Evolutionary conservation across 2,329 filamentous ascomycete species (phyloP), one percentile per base, ranked within the genome.

Genomic region (Penicillium hesseltinei): DNA sequence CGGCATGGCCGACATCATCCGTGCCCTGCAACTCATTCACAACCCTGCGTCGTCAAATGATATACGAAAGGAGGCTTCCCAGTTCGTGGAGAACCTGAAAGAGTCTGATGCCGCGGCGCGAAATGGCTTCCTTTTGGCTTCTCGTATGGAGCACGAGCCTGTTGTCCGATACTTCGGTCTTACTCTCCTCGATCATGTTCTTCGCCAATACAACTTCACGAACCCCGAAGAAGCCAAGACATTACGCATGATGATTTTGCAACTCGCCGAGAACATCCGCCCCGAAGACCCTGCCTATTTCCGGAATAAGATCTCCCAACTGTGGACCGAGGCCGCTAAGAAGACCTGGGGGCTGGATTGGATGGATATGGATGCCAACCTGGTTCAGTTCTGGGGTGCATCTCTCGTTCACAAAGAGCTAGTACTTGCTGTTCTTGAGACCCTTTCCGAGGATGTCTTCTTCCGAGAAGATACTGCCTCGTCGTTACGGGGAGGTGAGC

Each of bases 281-380:
- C 82, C 83, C 45, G 82, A 86, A 21, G 93, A 97, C 71, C 90
- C 91, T 3, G 75, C 83, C 33, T 99, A 92, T 72, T 80, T 97
- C 63, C 84, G 93, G 66, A 97, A 96, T 81, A 99, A 99, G 78
- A 88, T 94, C 35, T 91, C 91, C 29, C 89, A 96, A 75, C 78
- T 99, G 60, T 99, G 94, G 94, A 90, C 92, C 8, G 94, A 97
- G 74, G 82, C 96, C 52, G 92, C 92, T 40, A 97, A 97, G 79
- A 85, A 93, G 67, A 90, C 86, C 71, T 99, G 94, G 94, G 91
- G 84, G n/a, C 82, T 85, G 33, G 89, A 94, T 60, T 99, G 95
- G 94, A 87, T 89, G 80, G 87, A 95, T 70, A 96, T 99, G 93
- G 95, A 99, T 73, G 78, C 86, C 62, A 82, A 90, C 69, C 82